These are phyloP conservation scores for Ilex aquifolium DNA, from an alignment of 257 asterid genomes.

Conservation along the genomic window DNA sequence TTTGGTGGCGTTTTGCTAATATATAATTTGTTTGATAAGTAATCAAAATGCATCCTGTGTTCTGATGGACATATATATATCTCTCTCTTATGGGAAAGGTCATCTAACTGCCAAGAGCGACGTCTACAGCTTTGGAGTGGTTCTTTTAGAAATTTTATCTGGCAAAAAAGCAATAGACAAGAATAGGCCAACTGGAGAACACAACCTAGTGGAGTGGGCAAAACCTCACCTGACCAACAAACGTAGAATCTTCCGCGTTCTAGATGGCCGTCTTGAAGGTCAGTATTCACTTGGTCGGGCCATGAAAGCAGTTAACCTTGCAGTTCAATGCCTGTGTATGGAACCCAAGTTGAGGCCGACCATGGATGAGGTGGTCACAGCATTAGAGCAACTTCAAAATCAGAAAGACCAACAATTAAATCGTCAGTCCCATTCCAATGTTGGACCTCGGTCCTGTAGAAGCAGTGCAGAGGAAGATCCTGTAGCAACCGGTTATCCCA, in stretches of 20 bases:
- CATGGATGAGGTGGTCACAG: conserved; percentile 53
- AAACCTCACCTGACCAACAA: conserved; percentile 66
- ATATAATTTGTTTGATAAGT: too few relatives aligned
- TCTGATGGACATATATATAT: neutral
- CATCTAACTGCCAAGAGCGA: conserved; percentile 75
- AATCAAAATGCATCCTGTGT: neutral
- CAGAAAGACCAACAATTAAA: conserved; percentile 24
- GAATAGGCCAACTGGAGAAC: conserved; percentile 65
- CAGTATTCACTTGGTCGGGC: conserved; percentile 44
- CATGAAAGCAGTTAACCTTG: conserved; percentile 41
- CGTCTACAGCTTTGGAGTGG: conserved; percentile 73
- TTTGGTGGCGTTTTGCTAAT: too few relatives aligned
- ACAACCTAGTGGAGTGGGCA: conserved; percentile 69
- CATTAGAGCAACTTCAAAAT: conserved; percentile 50
- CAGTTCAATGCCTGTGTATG: conserved; percentile 48
- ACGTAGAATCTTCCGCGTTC: conserved; percentile 43
- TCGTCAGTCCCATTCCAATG: conserved; percentile 17
- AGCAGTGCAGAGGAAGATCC: conserved; percentile 23
- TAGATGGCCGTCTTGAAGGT: conserved; percentile 61
- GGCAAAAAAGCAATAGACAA: conserved; percentile 75
- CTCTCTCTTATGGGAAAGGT: conserved; percentile 24
- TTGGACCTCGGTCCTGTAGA: conserved; percentile 19
- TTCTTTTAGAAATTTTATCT: conserved; percentile 55
- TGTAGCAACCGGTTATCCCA: conserved; percentile 22
- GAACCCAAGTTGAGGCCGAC: conserved; percentile 52